These are phyloP conservation scores for Leptodontidium sp. DNA, from an alignment of 2,329 filamentous ascomycete species.

Conservation along the genomic window DNA sequence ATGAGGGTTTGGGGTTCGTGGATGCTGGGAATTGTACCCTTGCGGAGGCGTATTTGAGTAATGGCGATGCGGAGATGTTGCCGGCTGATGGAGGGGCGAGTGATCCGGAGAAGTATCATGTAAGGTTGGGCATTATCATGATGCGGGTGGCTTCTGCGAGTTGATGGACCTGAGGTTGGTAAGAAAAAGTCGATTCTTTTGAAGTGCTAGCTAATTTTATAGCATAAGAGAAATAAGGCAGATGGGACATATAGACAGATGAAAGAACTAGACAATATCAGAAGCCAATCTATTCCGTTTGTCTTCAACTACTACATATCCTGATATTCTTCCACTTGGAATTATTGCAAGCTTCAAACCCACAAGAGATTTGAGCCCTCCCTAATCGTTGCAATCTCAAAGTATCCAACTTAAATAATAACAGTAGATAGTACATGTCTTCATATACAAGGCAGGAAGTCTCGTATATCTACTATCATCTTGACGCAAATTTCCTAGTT, in stretches of 20 bases:
- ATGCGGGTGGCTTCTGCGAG: constrained; percentile 18
- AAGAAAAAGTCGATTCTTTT: not conserved
- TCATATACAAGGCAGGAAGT: too few species aligned
- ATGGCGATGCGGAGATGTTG: constrained; percentile 45
- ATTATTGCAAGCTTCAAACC: too few species aligned
- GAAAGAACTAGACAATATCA: not conserved
- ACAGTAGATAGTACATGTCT: not conserved
- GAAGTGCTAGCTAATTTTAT: too few species aligned
- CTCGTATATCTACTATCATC: too few species aligned
- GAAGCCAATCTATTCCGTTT: not conserved
- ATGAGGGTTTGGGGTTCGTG: constrained; percentile 44
- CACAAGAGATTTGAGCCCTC: too few species aligned
- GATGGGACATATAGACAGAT: not conserved
- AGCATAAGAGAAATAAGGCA: too few species aligned
- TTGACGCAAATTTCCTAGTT: too few species aligned
- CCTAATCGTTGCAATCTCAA: not conserved
- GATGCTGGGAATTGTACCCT: constrained; percentile 44
- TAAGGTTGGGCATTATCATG: constrained; percentile 39
- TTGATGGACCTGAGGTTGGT: not conserved
- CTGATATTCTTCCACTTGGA: too few species aligned
- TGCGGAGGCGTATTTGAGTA: constrained; percentile 44
- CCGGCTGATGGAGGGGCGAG: constrained; percentile 39
- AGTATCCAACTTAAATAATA: not conserved
- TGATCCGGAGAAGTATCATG: constrained; percentile 37
- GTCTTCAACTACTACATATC: too few species aligned